phyloP scores from a whole-genome alignment of 2,329 filamentous ascomycete genomes.

The Trichoderma arundinaceum region DNA sequence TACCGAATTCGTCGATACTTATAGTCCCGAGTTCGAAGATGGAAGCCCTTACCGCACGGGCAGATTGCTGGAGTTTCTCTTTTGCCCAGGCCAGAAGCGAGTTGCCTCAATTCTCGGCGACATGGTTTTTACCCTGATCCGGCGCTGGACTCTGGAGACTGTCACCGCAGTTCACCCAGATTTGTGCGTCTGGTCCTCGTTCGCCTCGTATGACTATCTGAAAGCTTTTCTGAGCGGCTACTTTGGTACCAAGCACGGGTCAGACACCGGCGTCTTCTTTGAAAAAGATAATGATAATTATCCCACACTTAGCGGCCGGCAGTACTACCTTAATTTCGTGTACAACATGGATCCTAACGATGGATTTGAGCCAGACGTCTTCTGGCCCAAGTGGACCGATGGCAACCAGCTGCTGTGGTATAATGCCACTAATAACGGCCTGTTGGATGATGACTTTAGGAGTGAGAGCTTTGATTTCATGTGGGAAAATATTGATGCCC shows the following conservation, averaged over 20 bases:
- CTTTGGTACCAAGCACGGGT: conserved; percentile 76
- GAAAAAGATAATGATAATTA: conserved; percentile 64
- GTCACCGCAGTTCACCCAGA: conserved; percentile 54
- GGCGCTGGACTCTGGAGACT: conserved; percentile 65
- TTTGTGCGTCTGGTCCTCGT: conserved; percentile 75
- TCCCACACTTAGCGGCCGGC: conserved; percentile 63
- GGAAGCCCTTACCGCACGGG: conserved; percentile 77
- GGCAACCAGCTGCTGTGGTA: conserved; percentile 53
- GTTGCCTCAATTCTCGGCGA: conserved; percentile 78
- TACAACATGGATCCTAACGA: conserved; percentile 73
- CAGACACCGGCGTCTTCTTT: conserved; percentile 70
- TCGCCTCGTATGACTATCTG: conserved; percentile 71
- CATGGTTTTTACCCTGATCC: conserved; percentile 72
- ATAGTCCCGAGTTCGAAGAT: conserved; percentile 57
- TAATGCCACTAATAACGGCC: background rate
- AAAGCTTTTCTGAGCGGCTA: conserved; percentile 61
- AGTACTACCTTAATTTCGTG: conserved; percentile 76
- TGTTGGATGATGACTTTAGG: background rate
- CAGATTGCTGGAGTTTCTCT: conserved; percentile 63
- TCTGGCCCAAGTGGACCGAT: conserved; percentile 52
- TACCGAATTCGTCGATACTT: conserved; percentile 63
- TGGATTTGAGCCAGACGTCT: conserved; percentile 46
- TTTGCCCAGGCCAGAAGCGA: conserved; percentile 77
- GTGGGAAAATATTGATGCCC: background rate
- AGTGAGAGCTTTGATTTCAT: background rate